Evolutionary conservation across 305 asterid species (phyloP).

Genomic region (Fraxinus angustifolia): DNA sequence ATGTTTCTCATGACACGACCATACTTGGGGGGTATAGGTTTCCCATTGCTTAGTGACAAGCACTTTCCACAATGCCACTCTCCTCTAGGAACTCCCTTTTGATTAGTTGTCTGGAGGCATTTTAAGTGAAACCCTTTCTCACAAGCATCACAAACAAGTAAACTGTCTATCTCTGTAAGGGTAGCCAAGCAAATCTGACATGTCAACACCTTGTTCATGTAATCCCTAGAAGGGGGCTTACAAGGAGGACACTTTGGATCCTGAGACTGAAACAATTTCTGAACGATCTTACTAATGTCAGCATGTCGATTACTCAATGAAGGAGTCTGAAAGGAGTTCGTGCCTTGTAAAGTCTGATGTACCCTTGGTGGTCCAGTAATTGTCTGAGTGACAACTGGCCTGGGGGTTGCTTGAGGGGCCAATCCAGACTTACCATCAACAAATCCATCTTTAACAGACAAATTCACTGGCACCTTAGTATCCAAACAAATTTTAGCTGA

Average conservation of each 20-base stretch:
- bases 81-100: constrained; percentile 66
- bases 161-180: constrained; percentile 59
- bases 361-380: constrained; percentile 32
- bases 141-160: constrained; percentile 90
- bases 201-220: constrained; percentile 71
- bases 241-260: constrained; percentile 56
- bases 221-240: constrained; percentile 88
- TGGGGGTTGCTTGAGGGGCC: constrained; percentile 45
- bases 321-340: constrained; percentile 39
- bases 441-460: constrained; percentile 48
- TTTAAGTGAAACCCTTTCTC: constrained; percentile 92
- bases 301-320: constrained; percentile 51
- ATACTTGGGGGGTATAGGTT: constrained; percentile 93
- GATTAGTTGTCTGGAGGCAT: constrained; percentile 65
- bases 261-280: constrained; percentile 60
- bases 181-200: constrained; percentile 71
- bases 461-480: constrained; percentile 44
- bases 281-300: constrained; percentile 76
- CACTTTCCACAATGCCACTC: constrained; percentile 98
- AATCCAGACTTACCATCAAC: constrained; percentile 51
- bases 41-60: constrained; percentile 78
- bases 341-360: constrained; percentile 46
- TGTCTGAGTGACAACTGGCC: constrained; percentile 50
- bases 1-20: constrained; percentile 92
- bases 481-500: constrained; percentile 50